phyloP scores from a whole-genome alignment of 2,329 filamentous ascomycete genomes.

The Aspergillus amoenus region DNA sequence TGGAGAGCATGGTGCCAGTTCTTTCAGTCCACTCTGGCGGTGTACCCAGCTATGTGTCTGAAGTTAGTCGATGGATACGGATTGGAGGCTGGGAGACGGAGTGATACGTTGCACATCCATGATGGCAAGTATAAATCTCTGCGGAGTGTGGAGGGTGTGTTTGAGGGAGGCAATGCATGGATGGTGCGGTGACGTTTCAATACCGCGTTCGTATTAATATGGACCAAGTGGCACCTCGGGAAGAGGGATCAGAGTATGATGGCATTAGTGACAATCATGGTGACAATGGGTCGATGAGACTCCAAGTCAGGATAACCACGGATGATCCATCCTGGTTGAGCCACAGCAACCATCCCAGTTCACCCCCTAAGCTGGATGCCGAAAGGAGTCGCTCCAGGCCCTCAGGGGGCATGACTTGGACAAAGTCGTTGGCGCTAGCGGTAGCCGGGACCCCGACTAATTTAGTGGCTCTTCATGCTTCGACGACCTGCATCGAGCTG shows the following conservation, averaged over 20 bases:
- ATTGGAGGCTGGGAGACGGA: neutral
- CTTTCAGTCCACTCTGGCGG: neutral
- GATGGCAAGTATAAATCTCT: neutral
- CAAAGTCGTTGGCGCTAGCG: slow-evolving; percentile 4
- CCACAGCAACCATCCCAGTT: slow-evolving; percentile 1
- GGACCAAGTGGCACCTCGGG: neutral
- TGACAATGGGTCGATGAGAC: neutral
- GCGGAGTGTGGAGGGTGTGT: neutral
- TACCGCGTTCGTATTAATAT: slow-evolving; percentile 1
- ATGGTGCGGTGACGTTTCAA: neutral
- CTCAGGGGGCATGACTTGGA: neutral
- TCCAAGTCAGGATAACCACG: neutral
- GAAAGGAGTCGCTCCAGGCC: neutral
- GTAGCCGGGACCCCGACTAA: neutral
- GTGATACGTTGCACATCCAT: slow-evolving; percentile 1
- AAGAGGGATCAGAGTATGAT: neutral
- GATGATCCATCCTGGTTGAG: slow-evolving; percentile 4
- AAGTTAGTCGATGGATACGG: slow-evolving; percentile 3
- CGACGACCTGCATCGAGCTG: neutral
- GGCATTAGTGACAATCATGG: neutral
- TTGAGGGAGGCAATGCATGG: neutral
- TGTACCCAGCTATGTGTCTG: slow-evolving; percentile 1
- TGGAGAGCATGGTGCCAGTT: neutral
- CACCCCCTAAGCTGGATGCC: neutral
- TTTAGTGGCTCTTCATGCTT: slow-evolving; percentile 5